Evolutionary conservation across 352 stramenopile genomes (phyloP), one percentile per base, ranked within the genome.

Genomic region (Paralagenidium karlingii): DNA sequence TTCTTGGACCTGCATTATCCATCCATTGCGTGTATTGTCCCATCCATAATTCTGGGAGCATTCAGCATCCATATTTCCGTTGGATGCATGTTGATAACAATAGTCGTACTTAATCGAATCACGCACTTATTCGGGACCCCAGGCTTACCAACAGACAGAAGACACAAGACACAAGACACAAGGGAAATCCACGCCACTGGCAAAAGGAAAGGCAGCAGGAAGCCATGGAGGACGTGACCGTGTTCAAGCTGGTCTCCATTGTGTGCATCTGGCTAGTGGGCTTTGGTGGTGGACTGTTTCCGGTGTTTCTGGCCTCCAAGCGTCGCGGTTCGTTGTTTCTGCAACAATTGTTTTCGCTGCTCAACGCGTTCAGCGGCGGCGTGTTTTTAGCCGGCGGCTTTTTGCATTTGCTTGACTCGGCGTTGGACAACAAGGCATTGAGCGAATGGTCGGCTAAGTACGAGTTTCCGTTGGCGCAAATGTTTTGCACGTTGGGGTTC

Each of bases 211-310:
- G n/a, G n/a, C n/a, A n/a, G n/a, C n/a, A n/a, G n/a, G n/a, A n/a
- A 33, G 28, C 27, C 34, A 81, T 83, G 65, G 48, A 83, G 29
- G 45, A 60, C 25, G 57, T 84, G 33, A 69, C 65, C 1, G 47
- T 79, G 24, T 87, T 87, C 49, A 87, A 87, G 57, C 60, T 87
- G 53, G 70, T 87, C 34, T 82, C 74, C 18, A 56, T 87, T 39
- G 51, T 57, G 29, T 64, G 52, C 43, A 84, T 87, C 45, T 87
- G 74, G 74, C 36, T 83, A 34, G 64, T 87, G 24, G 69, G 65
- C 0, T 57, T 87, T 29, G 45, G 36, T 8, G 74, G 74, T 22
- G 74, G 74, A 1, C 51, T 87, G 8, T 25, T 70, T 0, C 74
- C 74, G 15, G 60, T 54, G 24, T 52, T 68, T 3, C 49, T 84